Conservation (phyloP, 2,329 filamentous ascomycete genomes). For the Penicillium capsulatum region DNA sequence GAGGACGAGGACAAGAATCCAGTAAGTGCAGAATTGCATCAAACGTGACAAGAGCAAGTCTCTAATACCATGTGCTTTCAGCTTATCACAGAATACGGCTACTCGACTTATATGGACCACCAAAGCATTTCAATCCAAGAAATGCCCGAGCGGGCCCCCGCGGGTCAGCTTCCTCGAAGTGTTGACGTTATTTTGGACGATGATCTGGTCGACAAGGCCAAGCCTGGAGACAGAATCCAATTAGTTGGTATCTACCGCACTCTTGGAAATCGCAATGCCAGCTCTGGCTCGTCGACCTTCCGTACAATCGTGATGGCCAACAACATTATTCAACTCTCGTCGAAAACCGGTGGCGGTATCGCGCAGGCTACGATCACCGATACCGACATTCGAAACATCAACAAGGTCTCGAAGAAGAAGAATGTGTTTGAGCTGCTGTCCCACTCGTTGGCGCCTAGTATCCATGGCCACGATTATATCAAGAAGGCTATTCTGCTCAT, state of each 20-base stretch:
- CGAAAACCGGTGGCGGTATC: slow-evolving; percentile 91
- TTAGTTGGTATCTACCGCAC: slow-evolving; percentile 95
- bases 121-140: slow-evolving; percentile 98
- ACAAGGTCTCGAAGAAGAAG: slow-evolving; percentile 91
- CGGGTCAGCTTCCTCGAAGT: slow-evolving; percentile 87
- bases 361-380: slow-evolving; percentile 91
- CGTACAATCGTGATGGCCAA: slow-evolving; percentile 92
- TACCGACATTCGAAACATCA: slow-evolving; percentile 96
- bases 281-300: slow-evolving; percentile 86
- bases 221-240: slow-evolving; percentile 93
- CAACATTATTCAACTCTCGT: slow-evolving; percentile 89
- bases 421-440: slow-evolving; percentile 89
- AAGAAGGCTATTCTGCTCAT: slow-evolving; percentile 96
- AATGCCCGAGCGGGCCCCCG: slow-evolving; percentile 95
- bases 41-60: not conserved
- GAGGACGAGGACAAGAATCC: slow-evolving; percentile 92
- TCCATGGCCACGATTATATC: slow-evolving; percentile 94
- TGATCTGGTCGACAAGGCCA: slow-evolving; percentile 89
- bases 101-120: slow-evolving; percentile 92
- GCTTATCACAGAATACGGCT: slow-evolving; percentile 91
- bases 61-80: slow-evolving; percentile 22
- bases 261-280: slow-evolving; percentile 88
- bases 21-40: slow-evolving; percentile 29
- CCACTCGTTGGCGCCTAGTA: slow-evolving; percentile 91
- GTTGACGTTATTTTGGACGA: slow-evolving; percentile 97